Evolutionary conservation across 2,329 filamentous ascomycete genomes (phyloP).

Genomic region (Zymoseptoria pseudotritici): DNA sequence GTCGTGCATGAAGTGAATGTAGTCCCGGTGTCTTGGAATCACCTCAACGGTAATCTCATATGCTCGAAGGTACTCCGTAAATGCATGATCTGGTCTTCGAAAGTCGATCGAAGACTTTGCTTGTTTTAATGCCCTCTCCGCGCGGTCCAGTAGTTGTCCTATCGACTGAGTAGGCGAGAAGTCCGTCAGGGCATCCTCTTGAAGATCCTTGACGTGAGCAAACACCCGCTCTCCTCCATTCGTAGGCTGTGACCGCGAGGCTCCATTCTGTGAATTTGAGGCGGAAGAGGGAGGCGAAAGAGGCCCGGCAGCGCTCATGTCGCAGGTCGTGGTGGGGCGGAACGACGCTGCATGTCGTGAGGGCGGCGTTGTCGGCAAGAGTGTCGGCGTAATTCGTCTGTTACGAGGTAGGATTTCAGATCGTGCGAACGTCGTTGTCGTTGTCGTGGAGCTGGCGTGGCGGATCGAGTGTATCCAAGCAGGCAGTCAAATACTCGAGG

Average conservation of each 20-base stretch:
- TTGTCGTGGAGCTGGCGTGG: neutral
- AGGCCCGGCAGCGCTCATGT: slow-evolving; percentile 33
- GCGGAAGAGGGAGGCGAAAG: slow-evolving; percentile 6
- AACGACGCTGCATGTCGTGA: slow-evolving; percentile 6
- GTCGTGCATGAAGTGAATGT: slow-evolving; percentile 50
- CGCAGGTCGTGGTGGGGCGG: slow-evolving; percentile 14
- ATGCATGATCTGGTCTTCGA: slow-evolving; percentile 63
- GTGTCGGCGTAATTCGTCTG: neutral
- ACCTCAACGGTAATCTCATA: slow-evolving; percentile 69
- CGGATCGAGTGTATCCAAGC: slow-evolving; percentile 1
- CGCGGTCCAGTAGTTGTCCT: slow-evolving; percentile 33
- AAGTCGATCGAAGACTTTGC: slow-evolving; percentile 58
- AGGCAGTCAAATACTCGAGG: slow-evolving; percentile 1
- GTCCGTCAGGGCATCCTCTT: slow-evolving; percentile 33
- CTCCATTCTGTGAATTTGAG: neutral
- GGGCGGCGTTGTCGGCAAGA: neutral
- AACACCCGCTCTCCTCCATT: slow-evolving; percentile 21
- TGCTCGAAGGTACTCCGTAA: slow-evolving; percentile 77
- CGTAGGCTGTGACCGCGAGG: neutral
- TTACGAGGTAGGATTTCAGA: neutral
- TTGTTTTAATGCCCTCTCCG: slow-evolving; percentile 34
- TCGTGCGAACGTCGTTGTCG: neutral
- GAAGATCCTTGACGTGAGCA: slow-evolving; percentile 38
- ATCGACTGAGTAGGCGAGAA: slow-evolving; percentile 21
- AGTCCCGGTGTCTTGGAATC: slow-evolving; percentile 71